Base-by-base conservation (phyloP, 2,329 filamentous ascomycete species). In the Microsporum ferrugineum region DNA sequence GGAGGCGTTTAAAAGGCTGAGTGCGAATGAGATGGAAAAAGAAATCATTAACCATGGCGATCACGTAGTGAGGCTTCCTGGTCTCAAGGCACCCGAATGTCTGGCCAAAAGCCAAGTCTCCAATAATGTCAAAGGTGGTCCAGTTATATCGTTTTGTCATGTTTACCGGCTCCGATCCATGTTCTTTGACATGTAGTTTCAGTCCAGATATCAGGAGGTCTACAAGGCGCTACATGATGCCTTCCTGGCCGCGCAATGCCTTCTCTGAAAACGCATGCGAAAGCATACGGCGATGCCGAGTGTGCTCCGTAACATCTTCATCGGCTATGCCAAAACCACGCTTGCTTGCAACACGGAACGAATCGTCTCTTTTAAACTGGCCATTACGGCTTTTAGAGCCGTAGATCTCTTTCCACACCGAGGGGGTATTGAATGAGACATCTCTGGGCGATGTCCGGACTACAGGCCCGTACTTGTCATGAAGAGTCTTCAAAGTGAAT, bases 71-170 rank as follows among this genome's bases (percentile, higher is more conserved):
- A 17, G 36, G n/a, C 10, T 71, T 66, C 1, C 66, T 68, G 2
- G 68, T 68, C 31, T 70, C 64, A 2, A 79, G 64, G 51, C 73
- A 75, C 14, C 69, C 67, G 62, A 78, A 78, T 0, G 69, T 61
- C 38, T 76, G 71, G 0, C 75, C 75, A 56, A 77, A 77, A 0
- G 71, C 67, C 0, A 78, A 60, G 36, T 77, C 73, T 0, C 74
- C 74, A 45, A 77, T 71, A 17, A 77, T 69, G 59, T 78, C 74
- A 58, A 77, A 77, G 1, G 71, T 53, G 29, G 43, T 23, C 27
- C 33, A 74, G 31, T 73, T 73, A 51, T 68, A 69, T 70, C 72
- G 77, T 5, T 66, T 64, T 2, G 63, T 65, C 59, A 76, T 65
- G 45, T 75, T 65, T 7, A 72, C 63, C 7, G 38, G n/a, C n/a